These are phyloP conservation scores for Plectosphaerella plurivora DNA, from an alignment of 2,329 filamentous ascomycete species.

Conservation along the genomic window DNA sequence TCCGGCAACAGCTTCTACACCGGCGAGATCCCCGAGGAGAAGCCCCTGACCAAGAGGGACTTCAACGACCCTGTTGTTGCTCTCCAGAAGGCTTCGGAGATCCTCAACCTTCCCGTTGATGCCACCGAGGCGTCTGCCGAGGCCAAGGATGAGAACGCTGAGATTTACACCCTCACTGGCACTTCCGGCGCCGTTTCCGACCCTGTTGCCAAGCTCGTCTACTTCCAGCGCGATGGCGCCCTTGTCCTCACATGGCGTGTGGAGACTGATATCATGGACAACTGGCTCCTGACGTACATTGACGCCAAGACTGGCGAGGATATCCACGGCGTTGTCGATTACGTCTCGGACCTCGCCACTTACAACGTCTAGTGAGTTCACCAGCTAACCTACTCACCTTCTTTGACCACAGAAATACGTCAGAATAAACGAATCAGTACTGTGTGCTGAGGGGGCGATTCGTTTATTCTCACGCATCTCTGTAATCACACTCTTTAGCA, in stretches of 20 bases:
- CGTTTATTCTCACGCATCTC: conserved; percentile 8
- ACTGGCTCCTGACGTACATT: conserved; percentile 51
- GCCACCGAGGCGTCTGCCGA: conserved; percentile 18
- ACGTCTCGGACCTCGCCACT: conserved; percentile 39
- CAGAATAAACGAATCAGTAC: no score
- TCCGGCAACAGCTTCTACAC: conserved; percentile 43
- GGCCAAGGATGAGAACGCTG: conserved; percentile 16
- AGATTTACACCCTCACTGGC: conserved; percentile 33
- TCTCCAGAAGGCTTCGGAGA: conserved; percentile 32
- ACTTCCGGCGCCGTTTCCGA: conserved; percentile 39
- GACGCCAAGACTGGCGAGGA: conserved; percentile 37
- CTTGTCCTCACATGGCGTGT: conserved; percentile 46
- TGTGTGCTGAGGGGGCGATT: no score
- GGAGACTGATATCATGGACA: conserved; percentile 45
- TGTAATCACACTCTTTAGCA: conserved; percentile 1
- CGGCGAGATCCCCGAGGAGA: conserved; percentile 33
- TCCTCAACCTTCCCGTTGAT: conserved; percentile 26
- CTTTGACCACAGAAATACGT: no score
- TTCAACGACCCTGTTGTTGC: conserved; percentile 38
- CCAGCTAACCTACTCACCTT: not conserved
- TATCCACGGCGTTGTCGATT: conserved; percentile 47
- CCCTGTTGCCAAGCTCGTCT: conserved; percentile 45
- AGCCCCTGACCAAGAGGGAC: conserved; percentile 32
- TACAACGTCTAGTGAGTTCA: conserved; percentile 42
- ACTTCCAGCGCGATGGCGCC: conserved; percentile 38